phyloP scores from a whole-genome alignment of 2,329 filamentous ascomycete species.

The Fonsecaea erecta region DNA sequence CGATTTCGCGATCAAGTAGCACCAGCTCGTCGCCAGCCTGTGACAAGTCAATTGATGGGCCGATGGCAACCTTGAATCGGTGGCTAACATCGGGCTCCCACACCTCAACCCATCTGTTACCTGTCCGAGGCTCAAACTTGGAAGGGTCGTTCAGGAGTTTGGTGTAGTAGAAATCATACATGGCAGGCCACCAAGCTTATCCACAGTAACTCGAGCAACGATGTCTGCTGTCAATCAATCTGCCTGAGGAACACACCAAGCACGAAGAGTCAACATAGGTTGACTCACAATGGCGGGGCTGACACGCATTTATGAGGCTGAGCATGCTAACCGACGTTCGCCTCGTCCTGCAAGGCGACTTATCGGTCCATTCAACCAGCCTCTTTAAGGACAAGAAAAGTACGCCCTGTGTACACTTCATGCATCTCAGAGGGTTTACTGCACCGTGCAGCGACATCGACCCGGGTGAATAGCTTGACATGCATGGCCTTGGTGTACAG shows the following conservation, averaged over 20 bases:
- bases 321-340: not conserved
- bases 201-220: not conserved
- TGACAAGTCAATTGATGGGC: not conserved
- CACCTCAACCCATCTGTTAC: conserved; percentile 20
- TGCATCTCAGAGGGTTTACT: not conserved
- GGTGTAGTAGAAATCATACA: conserved; percentile 27
- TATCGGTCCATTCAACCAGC: not conserved
- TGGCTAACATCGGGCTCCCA: conserved; percentile 10
- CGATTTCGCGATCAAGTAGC: conserved; percentile 2
- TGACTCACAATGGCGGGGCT: not conserved
- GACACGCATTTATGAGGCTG: not conserved
- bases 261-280: not conserved
- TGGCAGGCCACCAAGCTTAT: not conserved
- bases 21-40: not conserved
- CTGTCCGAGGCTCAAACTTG: conserved; percentile 23
- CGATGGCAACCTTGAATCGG: not conserved
- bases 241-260: not conserved
- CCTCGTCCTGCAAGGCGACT: not conserved
- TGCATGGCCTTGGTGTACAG: not conserved
- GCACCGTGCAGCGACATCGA: not conserved
- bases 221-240: not conserved
- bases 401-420: not conserved
- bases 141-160: conserved; percentile 16
- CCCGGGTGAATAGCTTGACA: not conserved
- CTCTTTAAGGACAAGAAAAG: not conserved